A percentile compares a stretch with the other conserved stretches of the same genome.
phyloP scores from a whole-genome alignment of 805 yeast genomes.

The Wickerhamomyces bovis region DNA sequence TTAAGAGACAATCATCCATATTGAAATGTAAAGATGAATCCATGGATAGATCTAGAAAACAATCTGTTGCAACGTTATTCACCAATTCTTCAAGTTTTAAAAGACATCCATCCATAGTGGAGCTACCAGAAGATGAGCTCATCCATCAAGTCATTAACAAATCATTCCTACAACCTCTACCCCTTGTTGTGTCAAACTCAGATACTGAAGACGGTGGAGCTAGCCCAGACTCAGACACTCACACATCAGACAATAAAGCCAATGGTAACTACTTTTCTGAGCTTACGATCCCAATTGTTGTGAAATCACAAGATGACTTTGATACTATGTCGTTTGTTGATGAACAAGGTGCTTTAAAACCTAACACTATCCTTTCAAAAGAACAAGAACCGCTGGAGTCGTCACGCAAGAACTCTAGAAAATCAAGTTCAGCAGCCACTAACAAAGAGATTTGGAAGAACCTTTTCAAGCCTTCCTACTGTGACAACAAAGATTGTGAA shows the following conservation, averaged over 20 bases:
- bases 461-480: constrained; percentile 9
- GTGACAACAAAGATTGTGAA: constrained; percentile 4
- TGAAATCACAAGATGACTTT: constrained; percentile 14
- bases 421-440: neutral
- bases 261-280: constrained; percentile 10
- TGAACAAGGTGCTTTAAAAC: constrained; percentile 3
- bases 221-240: neutral
- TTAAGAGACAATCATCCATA: constrained; percentile 26
- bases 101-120: constrained; percentile 18
- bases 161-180: neutral
- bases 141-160: neutral
- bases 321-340: constrained; percentile 19
- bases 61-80: constrained; percentile 17
- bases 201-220: neutral
- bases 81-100: constrained; percentile 12
- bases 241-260: constrained; percentile 10
- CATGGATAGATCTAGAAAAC: constrained; percentile 11
- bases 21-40: constrained; percentile 25
- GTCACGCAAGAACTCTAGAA: neutral
- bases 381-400: neutral
- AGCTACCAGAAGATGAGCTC: constrained; percentile 8
- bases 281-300: constrained; percentile 13
- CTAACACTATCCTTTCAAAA: neutral
- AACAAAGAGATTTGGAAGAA: constrained; percentile 14
- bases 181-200: neutral